Conservation (phyloP, 352 stramenopile genomes). For the Phytophthora ramorum region DNA sequence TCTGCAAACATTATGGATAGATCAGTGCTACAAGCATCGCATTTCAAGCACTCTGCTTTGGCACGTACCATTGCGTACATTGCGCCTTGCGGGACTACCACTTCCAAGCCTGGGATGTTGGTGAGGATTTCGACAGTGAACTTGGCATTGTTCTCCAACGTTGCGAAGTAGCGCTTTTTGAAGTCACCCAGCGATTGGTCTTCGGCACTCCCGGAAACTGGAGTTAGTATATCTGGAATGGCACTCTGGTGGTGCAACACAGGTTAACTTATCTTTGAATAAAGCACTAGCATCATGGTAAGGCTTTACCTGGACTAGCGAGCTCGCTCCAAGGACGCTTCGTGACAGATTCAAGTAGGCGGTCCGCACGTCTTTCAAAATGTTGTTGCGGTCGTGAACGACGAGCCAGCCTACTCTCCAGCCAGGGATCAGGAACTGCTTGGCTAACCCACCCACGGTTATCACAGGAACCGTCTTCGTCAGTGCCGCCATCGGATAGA, state of each 20-base stretch:
- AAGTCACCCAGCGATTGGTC: constrained; percentile 70
- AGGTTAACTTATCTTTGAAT: constrained; percentile 1
- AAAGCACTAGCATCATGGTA: too few species aligned
- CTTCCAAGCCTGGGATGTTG: constrained; percentile 84
- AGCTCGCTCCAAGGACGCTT: constrained; percentile 92
- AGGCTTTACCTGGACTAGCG: constrained; percentile 74
- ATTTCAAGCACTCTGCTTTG: neutral
- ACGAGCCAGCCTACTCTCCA: constrained; percentile 96
- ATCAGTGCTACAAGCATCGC: too few species aligned
- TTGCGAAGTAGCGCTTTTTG: constrained; percentile 86
- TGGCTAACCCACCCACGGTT: constrained; percentile 88
- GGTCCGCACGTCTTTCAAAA: constrained; percentile 83
- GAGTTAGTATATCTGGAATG: constrained; percentile 86
- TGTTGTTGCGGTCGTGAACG: constrained; percentile 91
- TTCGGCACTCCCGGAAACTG: constrained; percentile 64
- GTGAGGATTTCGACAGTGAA: constrained; percentile 80
- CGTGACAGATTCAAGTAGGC: constrained; percentile 93
- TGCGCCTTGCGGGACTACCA: constrained; percentile 91
- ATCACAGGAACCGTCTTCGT: constrained; percentile 86
- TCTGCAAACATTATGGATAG: constrained; percentile 14
- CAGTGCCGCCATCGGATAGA: constrained; percentile 86
- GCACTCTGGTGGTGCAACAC: constrained; percentile 50
- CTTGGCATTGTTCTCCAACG: constrained; percentile 85
- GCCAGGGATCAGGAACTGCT: constrained; percentile 96
- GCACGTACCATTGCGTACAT: constrained; percentile 95